Evolutionary conservation across 2,329 filamentous ascomycete species (phyloP), one percentile per base, ranked within the genome.

Genomic region (Diaporthe ampelina): DNA sequence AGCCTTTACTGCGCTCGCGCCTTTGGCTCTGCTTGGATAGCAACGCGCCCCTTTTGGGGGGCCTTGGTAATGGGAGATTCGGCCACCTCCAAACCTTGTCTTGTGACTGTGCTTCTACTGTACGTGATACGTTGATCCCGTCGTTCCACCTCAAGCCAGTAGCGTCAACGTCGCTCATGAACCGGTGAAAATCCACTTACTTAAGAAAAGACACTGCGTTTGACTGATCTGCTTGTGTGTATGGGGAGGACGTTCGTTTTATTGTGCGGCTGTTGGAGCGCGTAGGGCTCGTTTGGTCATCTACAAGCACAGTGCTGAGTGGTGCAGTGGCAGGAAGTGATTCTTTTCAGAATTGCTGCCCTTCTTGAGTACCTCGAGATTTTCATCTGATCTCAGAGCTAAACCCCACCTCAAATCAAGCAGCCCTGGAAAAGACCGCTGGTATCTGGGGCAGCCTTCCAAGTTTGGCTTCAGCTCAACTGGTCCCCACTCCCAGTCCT

Each of bases 31-130:
- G 78, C 57, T 74, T 70, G 61, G 61, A 74, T 76, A 76, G 74
- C 72, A 74, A 71, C 72, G 74, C 77, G 79, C 81, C 81, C 80
- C 79, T 78, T 77, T 81, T 75, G 78, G 45, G 37, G n/a, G 82
- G 78, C 80, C 77, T 80, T 78, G 79, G 80, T 81, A 83, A 83
- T 83, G 81, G 81, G 80, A 82, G 78, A 82, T 79, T 81, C 80
- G 81, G 82, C 82, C 82, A 79, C 80, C 82, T 83, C 82, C 74
- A 76, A 69, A 58, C 79, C 26, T 67, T 32, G 13, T 71, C 48
- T 40, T 37, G 29, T 45, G 37, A 26, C 8, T 9, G 43, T 4
- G 4, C 0, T 40, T n/a, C 29, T 17, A 37, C 29, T 58, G 32
- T 54, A 24, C 13, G 21, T 67, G 61, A 32, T 65, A 59, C 35